Conservation (phyloP, 202 grass and related monocot genomes). For the Panicum virgatum region DNA sequence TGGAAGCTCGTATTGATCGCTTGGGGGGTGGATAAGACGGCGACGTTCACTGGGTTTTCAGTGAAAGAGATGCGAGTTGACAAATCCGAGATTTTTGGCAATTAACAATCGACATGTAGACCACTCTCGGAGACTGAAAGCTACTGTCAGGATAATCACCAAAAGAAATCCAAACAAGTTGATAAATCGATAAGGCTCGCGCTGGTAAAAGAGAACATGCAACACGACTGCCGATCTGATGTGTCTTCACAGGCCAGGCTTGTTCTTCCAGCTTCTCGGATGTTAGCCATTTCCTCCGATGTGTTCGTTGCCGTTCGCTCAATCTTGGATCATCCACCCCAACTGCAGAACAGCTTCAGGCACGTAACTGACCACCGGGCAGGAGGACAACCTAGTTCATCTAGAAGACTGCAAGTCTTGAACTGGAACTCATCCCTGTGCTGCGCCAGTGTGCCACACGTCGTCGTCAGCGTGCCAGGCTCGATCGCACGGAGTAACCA, state of each 20-base stretch:
- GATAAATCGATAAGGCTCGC: conserved; percentile 12
- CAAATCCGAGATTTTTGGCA: not conserved
- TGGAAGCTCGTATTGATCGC: not conserved
- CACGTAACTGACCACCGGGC: not conserved
- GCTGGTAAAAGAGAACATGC: not conserved
- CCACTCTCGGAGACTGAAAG: not conserved
- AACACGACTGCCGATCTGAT: not conserved
- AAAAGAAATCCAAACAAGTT: not conserved
- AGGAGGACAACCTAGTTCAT: not conserved
- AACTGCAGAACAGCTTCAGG: not conserved
- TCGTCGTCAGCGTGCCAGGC: not conserved
- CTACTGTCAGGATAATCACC: not conserved
- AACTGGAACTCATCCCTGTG: not conserved
- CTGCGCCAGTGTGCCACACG: too few relatives aligned
- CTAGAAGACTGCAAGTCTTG: not conserved
- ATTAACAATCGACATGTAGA: conserved; percentile 15
- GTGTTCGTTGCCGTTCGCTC: not conserved
- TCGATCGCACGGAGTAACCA: not conserved
- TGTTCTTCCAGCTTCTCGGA: not conserved
- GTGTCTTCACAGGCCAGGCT: not conserved
- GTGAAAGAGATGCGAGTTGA: conserved; percentile 8
- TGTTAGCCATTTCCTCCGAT: not conserved
- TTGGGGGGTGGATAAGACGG: conserved; percentile 34
- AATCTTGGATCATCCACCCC: not conserved
- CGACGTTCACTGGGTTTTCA: conserved; percentile 14